Evolutionary conservation across 2,329 filamentous ascomycete species (phyloP), one percentile per base, ranked within the genome.

Genomic region (Aspergillus sp.): DNA sequence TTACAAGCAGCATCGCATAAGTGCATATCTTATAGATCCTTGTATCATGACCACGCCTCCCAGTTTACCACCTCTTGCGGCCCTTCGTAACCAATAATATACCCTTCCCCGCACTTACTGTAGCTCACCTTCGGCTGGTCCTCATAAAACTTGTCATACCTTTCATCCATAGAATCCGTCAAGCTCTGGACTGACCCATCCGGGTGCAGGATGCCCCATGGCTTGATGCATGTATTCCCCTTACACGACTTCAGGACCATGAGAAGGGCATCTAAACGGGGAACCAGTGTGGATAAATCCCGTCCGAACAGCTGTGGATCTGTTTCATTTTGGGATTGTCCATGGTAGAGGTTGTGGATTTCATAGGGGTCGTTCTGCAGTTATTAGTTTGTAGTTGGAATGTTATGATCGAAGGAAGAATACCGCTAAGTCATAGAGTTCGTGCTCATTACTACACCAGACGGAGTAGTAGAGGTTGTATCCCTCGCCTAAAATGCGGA

Each of bases 211-310:
- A 52, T 43, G 14, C 48, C 35, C 61, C 60, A 64, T 2, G 60
- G 61, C 27, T 54, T 39, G 20, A 53, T 49, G 32, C 61, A 64
- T 3, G 48, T 51, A 3, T 25, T 22, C 5, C 49, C 56, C 30
- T 58, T 49, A 44, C 61, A 64, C 3, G 60, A 58, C 29, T 63
- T 62, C 4, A 62, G 42, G 1, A 62, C 55, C 20, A 63, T 36
- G 1, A 63, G 40, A 1, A 63, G 43, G 4, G 58, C 48, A 34
- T 63, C 57, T 0, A 63, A 47, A 2, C 60, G 47, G 12, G 28
- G 30, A 10, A 52, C 37, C 3, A 47, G 40, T 4, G 48, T 41
- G 1, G 40, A 26, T 0, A 55, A 16, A 25, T 37, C n/a, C n/a
- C n/a, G n/a, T n/a, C n/a, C n/a, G n/a, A n/a, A n/a, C n/a, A n/a